Conservation (phyloP, 2,329 filamentous ascomycete genomes). For the Ophiostoma novo-ulmi region DNA sequence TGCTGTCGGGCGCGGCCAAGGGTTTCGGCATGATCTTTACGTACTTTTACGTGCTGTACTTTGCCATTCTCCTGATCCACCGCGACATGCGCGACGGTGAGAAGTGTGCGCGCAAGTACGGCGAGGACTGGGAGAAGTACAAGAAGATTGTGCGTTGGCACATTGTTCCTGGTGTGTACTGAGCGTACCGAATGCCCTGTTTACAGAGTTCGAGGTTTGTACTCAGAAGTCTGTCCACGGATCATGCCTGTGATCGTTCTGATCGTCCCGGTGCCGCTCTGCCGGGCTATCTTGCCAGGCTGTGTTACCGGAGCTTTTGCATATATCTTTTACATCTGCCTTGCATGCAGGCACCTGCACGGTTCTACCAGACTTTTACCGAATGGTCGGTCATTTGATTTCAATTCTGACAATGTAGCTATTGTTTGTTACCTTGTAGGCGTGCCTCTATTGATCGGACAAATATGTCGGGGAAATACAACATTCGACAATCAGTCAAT, state of each 20-base stretch:
- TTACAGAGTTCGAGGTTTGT: neutral
- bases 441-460: constrained; percentile 5
- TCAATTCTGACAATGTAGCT: neutral
- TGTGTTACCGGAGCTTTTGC: neutral
- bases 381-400: neutral
- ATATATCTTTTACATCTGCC: neutral
- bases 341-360: neutral
- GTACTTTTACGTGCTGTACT: constrained; percentile 93
- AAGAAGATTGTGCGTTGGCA: constrained; percentile 73
- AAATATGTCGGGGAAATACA: neutral
- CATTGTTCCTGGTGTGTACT: constrained; percentile 85
- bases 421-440: neutral
- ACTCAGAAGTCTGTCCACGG: neutral
- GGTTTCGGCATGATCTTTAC: constrained; percentile 86
- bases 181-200: constrained; percentile 18
- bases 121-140: constrained; percentile 86
- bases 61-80: constrained; percentile 79
- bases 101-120: constrained; percentile 88
- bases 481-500: neutral
- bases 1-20: constrained; percentile 65
- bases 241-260: neutral
- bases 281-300: neutral
- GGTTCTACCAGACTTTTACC: neutral
- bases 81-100: constrained; percentile 82
- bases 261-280: constrained; percentile 3